Percentiles rank a stretch among this genome's conserved stretches.
Evolutionary conservation across 2,329 filamentous ascomycete species (phyloP).

Genomic region (Paecilomyces variotii): DNA sequence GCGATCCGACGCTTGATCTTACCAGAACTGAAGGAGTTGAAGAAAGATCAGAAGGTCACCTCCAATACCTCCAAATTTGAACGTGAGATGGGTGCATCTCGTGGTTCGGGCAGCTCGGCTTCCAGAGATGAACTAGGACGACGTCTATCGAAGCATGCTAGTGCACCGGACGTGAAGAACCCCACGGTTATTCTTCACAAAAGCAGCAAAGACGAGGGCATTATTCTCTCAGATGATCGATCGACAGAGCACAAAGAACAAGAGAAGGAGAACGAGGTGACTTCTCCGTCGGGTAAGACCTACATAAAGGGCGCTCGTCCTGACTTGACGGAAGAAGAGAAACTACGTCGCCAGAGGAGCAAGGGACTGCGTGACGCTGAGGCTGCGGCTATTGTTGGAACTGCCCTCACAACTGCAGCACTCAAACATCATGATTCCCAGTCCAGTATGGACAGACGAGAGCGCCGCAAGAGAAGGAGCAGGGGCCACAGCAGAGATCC

Average conservation of each 20-base stretch:
- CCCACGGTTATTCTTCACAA: conserved; percentile 55
- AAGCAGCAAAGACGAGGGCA: conserved; percentile 51
- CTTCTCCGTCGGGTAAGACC: conserved; percentile 33
- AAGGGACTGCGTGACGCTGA: conserved; percentile 49
- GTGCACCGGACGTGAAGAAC: conserved; percentile 53
- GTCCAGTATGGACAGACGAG: conserved; percentile 44
- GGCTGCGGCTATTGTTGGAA: conserved; percentile 48
- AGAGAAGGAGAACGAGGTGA: conserved; percentile 44
- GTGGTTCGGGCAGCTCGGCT: conserved; percentile 48
- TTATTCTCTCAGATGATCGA: conserved; percentile 46
- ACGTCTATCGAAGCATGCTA: conserved; percentile 53
- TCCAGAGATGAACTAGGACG: conserved; percentile 49
- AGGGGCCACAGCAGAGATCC: conserved; percentile 43
- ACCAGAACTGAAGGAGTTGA: conserved; percentile 83
- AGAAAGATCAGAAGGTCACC: conserved; percentile 77
- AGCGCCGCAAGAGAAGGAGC: conserved; percentile 38
- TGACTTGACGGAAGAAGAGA: conserved; percentile 44
- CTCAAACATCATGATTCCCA: conserved; percentile 59
- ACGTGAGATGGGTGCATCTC: conserved; percentile 54
- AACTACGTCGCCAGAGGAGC: conserved; percentile 46
- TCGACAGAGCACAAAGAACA: conserved; percentile 46
- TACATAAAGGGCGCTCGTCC: conserved; percentile 40
- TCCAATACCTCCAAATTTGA: conserved; percentile 63
- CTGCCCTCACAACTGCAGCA: conserved; percentile 54
- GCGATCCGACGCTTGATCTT: conserved; percentile 83